Evolutionary conservation across 2,329 filamentous ascomycete genomes (phyloP).

Genomic region (Monosporascus sp.): DNA sequence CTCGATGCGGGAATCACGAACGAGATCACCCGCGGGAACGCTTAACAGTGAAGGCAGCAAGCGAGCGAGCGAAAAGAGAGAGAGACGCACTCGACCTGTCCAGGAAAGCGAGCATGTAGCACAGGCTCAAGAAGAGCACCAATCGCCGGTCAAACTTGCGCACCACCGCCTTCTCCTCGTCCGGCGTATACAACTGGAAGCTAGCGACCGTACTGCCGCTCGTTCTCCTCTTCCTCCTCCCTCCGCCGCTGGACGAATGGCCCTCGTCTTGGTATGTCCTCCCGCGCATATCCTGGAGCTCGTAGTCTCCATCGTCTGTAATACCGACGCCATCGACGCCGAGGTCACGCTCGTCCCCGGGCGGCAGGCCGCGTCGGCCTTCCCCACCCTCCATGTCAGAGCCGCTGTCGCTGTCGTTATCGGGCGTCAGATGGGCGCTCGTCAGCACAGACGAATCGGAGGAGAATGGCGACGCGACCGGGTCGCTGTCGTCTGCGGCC

Average conservation of each 20-base stretch:
- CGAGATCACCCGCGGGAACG: neutral
- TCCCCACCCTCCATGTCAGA: slow-evolving; percentile 1
- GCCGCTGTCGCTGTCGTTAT: neutral
- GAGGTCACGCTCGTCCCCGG: neutral
- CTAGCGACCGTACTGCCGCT: slow-evolving; percentile 16
- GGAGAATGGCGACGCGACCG: neutral
- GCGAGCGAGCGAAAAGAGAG: neutral
- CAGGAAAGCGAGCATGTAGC: slow-evolving; percentile 82
- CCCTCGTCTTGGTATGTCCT: neutral
- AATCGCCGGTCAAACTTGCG: slow-evolving; percentile 72
- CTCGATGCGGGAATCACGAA: neutral
- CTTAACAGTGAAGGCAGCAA: neutral
- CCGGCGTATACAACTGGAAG: slow-evolving; percentile 41
- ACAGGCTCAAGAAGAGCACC: slow-evolving; percentile 72
- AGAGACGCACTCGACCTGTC: slow-evolving; percentile 69
- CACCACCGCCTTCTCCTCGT: slow-evolving; percentile 69
- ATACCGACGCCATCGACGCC: neutral
- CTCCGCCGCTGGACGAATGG: slow-evolving; percentile 1
- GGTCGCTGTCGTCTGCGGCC: neutral
- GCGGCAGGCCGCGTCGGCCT: neutral
- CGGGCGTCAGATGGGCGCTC: neutral
- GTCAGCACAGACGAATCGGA: neutral
- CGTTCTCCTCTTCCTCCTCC: slow-evolving; percentile 7
- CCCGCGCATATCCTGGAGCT: slow-evolving; percentile 4
- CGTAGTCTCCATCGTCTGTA: slow-evolving; percentile 1